phyloP scores from a whole-genome alignment of 169 alveolate species.

The Amoebophrya sp. region DNA sequence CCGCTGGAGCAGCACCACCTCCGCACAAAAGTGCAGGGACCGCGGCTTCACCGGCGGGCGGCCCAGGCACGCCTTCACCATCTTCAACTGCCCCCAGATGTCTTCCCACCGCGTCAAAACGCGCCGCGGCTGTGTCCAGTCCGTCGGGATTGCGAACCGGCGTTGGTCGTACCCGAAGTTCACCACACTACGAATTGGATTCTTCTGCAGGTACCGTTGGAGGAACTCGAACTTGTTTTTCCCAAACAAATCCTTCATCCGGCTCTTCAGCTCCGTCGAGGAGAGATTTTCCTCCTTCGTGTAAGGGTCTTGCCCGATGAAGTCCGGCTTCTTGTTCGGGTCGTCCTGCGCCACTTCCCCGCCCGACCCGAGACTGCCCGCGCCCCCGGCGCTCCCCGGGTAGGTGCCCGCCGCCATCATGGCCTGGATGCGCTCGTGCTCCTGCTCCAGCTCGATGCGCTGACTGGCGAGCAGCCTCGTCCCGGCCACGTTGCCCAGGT shows the following conservation, averaged over 20 bases:
- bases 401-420: too few relatives aligned
- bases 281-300: neutral
- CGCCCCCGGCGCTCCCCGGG: too few relatives aligned
- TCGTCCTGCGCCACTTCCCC: too few relatives aligned
- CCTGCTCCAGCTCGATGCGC: neutral
- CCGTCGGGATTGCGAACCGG: neutral
- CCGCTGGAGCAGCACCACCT: neutral
- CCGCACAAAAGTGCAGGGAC: neutral
- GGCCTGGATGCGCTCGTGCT: too few relatives aligned
- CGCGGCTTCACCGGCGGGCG: neutral
- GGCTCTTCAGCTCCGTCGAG: neutral
- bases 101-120: neutral
- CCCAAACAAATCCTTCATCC: neutral
- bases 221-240: neutral
- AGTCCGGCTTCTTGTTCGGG: too few relatives aligned
- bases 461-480: neutral
- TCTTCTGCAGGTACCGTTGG: neutral
- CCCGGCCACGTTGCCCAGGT: neutral
- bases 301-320: neutral
- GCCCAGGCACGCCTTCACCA: neutral
- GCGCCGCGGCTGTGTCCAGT: neutral
- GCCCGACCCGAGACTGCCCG: too few relatives aligned
- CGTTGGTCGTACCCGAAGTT: too few relatives aligned
- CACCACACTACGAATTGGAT: neutral
- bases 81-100: neutral